These are phyloP conservation scores for Podospora tetraspora DNA, from an alignment of 495 filamentous ascomycete species.

Conservation along the genomic window DNA sequence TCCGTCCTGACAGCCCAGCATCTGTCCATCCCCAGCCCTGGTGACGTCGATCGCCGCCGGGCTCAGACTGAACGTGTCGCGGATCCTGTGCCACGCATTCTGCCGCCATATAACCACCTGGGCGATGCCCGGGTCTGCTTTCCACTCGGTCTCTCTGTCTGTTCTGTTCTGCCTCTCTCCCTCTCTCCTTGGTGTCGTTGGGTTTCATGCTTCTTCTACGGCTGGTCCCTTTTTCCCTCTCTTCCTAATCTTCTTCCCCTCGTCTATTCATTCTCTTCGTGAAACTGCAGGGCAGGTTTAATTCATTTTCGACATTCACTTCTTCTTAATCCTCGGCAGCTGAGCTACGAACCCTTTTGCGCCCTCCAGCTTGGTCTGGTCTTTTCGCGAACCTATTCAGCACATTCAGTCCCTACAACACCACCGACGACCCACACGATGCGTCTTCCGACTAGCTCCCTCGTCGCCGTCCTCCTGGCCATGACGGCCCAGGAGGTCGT, in stretches of 20 bases:
- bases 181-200: background rate
- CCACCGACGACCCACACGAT: conserved; percentile 19
- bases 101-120: conserved; percentile 10
- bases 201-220: conserved; percentile 1
- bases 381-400: background rate
- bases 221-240: conserved; percentile 8
- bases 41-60: conserved; percentile 6
- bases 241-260: conserved; percentile 11
- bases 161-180: conserved; percentile 6
- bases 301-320: conserved; percentile 16
- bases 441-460: conserved; percentile 22
- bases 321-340: conserved; percentile 2
- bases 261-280: conserved; percentile 22
- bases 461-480: conserved; percentile 25
- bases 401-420: background rate
- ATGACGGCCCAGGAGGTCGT: conserved; percentile 20
- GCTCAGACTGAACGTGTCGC: conserved; percentile 12
- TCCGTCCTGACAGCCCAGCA: background rate
- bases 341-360: conserved; percentile 14
- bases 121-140: conserved; percentile 8
- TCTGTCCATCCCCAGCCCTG: background rate
- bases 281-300: conserved; percentile 29
- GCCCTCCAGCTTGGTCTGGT: conserved; percentile 20
- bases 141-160: background rate
- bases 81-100: conserved; percentile 13